Evolutionary conservation across 805 yeast genomes (phyloP), one percentile per base, ranked within the genome.

Genomic region (Teunomyces barrocoloradensis): DNA sequence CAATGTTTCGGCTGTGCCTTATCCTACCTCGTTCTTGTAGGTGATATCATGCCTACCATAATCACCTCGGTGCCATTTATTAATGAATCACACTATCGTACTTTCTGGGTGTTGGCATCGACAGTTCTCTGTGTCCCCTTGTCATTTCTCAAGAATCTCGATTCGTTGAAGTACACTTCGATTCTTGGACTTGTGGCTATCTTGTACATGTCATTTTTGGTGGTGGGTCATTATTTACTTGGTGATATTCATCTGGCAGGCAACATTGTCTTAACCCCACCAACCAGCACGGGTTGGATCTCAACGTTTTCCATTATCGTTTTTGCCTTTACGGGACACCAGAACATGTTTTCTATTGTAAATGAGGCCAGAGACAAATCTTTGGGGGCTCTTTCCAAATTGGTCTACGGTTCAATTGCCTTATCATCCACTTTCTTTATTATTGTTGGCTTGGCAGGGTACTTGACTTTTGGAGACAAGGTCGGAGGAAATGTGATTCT

Each of bases 301-400:
- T 61, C 69, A 23, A 82, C 94, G 9, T 81, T 91, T 62, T 95
- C 97, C n/a, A 87, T 91, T 53, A 84, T 90, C 55, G 92, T 92
- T 11, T 91, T 92, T 73, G 96, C 97, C 0, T 92, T 83, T 66
- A 92, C 98, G 0, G 94, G 97, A 58, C 97, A 92, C 61, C 97
- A 92, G 65, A 92, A 92, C 68, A 89, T 89, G 89, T 89, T 89
- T 58, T 82, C 96, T 1, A 80, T 91, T 46, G 79, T 90, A 46
- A 92, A 91, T 58, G 98, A 92, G 68, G 77, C 91, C 25, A 66
- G 64, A 27, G 81, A 81, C 54, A 77, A 76, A 51, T 69, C 85
- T 0, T 67, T 78, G n/a, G 49, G 60, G 5, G 71, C 68, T 29
- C 70, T 82, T 50, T 67, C 73, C 47, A 65, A 58, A 15, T 74